Conservation (phyloP, 805 yeast species). For the Barnettozyma sp. region DNA sequence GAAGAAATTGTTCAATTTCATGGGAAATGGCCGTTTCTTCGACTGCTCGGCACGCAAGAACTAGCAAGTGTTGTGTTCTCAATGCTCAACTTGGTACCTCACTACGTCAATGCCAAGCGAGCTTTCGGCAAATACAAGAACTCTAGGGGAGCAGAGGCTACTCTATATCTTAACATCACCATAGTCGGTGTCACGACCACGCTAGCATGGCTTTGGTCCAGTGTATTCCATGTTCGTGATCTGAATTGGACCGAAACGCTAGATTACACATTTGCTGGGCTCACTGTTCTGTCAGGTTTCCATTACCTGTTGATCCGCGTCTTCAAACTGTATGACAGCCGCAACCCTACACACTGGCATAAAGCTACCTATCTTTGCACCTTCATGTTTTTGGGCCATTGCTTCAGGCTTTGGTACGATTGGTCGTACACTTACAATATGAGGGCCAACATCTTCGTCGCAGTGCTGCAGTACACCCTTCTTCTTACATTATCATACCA, state of each 20-base stretch:
- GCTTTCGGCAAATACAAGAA: slow-evolving; percentile 16
- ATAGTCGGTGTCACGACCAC: slow-evolving; percentile 57
- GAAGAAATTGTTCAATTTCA: slow-evolving; percentile 75
- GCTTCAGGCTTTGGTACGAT: slow-evolving; percentile 54
- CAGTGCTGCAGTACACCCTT: slow-evolving; percentile 60
- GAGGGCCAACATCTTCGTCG: slow-evolving; percentile 79
- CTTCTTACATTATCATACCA: slow-evolving; percentile 27
- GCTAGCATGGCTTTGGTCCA: slow-evolving; percentile 83
- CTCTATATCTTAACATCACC: slow-evolving; percentile 31
- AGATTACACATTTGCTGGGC: slow-evolving; percentile 91
- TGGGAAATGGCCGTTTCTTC: slow-evolving; percentile 93
- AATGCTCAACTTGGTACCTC: slow-evolving; percentile 61
- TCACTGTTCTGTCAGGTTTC: slow-evolving; percentile 75
- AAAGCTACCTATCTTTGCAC: slow-evolving; percentile 37
- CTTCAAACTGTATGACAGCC: slow-evolving; percentile 50
- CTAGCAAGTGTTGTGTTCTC: slow-evolving; percentile 75
- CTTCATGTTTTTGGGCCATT: slow-evolving; percentile 53
- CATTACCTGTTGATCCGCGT: slow-evolving; percentile 59
- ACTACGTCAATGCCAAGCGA: slow-evolving; percentile 40
- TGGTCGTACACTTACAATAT: slow-evolving; percentile 95
- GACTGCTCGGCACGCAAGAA: slow-evolving; percentile 81
- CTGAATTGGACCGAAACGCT: slow-evolving; percentile 69
- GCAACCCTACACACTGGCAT: slow-evolving; percentile 29
- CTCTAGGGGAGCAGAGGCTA: slow-evolving; percentile 2
- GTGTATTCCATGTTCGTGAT: slow-evolving; percentile 87